Conservation (phyloP, 2,329 filamentous ascomycete genomes). For the Aureobasidium zeae region DNA sequence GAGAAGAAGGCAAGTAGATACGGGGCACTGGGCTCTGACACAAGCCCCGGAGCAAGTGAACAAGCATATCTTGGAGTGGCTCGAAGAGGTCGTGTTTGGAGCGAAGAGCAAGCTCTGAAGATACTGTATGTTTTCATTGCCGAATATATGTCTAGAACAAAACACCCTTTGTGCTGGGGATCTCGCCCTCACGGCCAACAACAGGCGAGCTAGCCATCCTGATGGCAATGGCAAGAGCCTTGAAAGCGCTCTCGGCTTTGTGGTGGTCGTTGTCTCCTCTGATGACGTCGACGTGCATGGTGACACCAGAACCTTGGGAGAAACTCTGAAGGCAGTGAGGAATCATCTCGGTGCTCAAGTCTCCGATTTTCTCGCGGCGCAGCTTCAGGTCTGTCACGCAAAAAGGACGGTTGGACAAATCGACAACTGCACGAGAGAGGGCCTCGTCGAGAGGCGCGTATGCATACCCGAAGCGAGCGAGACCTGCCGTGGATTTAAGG, state of each 20-base stretch:
- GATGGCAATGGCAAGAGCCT: conserved; percentile 83
- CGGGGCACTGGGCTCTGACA: conserved; percentile 75
- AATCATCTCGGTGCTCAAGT: conserved; percentile 92
- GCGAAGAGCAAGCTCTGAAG: no score
- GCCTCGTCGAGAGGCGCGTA: conserved; percentile 95
- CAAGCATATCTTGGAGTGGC: no score
- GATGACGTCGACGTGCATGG: conserved; percentile 89
- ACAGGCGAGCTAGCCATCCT: conserved; percentile 66
- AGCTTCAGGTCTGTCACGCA: conserved; percentile 75
- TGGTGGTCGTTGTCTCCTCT: conserved; percentile 93
- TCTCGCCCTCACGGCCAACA: conserved; percentile 76
- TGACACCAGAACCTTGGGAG: conserved; percentile 79
- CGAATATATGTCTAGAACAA: conserved; percentile 44
- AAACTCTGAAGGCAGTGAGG: conserved; percentile 93
- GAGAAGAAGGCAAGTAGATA: conserved; percentile 55
- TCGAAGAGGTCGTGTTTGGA: no score
- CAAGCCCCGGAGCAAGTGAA: conserved; percentile 57
- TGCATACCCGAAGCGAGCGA: conserved; percentile 83
- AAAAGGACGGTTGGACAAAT: conserved; percentile 87
- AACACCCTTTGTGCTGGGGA: conserved; percentile 93
- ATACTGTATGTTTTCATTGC: no score
- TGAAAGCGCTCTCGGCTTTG: conserved; percentile 91
- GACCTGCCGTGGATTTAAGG: conserved; percentile 66
- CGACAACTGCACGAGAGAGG: conserved; percentile 84
- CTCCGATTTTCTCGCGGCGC: conserved; percentile 84